Percentiles rank a stretch among this genome's conserved stretches.
These are phyloP conservation scores for Cryphonectria radicalis DNA, from an alignment of 2,329 filamentous ascomycete genomes.

Conservation along the genomic window DNA sequence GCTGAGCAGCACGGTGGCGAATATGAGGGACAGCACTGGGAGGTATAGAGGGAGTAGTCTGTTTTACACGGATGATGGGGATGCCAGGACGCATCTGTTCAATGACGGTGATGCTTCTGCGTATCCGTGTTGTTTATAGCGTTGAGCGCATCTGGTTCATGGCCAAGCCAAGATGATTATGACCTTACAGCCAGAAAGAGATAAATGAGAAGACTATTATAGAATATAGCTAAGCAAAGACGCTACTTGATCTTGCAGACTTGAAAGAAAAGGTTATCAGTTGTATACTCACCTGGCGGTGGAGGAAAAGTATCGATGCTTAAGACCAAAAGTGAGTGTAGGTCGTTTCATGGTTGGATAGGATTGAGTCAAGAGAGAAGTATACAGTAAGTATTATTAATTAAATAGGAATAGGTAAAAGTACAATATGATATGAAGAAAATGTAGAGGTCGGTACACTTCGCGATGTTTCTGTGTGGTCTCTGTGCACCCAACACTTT, in stretches of 20 bases:
- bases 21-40: conserved; percentile 37
- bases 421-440: no score
- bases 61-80: conserved; percentile 33
- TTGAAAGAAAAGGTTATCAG: no score
- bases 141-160: background rate
- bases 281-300: no score
- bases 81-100: conserved; percentile 37
- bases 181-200: background rate
- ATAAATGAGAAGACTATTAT: background rate
- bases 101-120: conserved; percentile 36
- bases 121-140: conserved; percentile 38
- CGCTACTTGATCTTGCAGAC: no score
- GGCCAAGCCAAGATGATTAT: background rate
- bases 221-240: background rate
- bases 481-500: no score
- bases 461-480: no score
- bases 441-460: no score
- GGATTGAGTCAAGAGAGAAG: no score
- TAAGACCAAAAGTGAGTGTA: no score
- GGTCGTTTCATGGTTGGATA: no score
- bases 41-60: conserved; percentile 38
- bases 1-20: conserved; percentile 35
- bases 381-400: background rate
- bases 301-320: no score
- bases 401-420: background rate